These are phyloP conservation scores for Solanum paucissectum DNA, from an alignment of 257 asterid species.

Conservation along the genomic window DNA sequence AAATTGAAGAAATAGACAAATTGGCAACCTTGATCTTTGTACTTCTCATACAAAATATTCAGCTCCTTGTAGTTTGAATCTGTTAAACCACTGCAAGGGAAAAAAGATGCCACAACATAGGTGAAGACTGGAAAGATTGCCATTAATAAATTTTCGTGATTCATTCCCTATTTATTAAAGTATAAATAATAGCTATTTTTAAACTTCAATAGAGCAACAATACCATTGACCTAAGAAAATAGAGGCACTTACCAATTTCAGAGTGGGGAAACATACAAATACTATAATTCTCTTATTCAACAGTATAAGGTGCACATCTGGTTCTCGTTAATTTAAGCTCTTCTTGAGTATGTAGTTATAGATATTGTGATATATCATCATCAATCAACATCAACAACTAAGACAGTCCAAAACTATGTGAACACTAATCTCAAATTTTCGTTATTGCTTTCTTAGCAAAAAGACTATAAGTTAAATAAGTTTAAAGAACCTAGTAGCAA, in stretches of 20 bases:
- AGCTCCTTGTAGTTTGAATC: constrained; percentile 73
- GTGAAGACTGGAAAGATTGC: neutral
- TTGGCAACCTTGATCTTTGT: constrained; percentile 60
- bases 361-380: neutral
- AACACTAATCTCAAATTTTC: neutral
- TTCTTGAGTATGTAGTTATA: neutral
- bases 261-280: neutral
- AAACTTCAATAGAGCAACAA: too few relatives aligned
- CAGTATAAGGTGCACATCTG: neutral
- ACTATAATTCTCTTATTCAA: neutral
- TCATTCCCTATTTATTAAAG: neutral
- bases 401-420: neutral
- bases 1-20: neutral
- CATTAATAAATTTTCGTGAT: neutral
- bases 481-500: neutral
- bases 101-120: neutral
- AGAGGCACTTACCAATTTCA: neutral
- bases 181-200: neutral
- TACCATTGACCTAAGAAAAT: neutral
- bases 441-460: neutral
- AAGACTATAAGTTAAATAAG: neutral
- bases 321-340: neutral
- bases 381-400: neutral
- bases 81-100: constrained; percentile 50
- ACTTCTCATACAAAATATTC: constrained; percentile 58